A percentile compares a stretch with the other conserved stretches of the same genome.
These are phyloP conservation scores for Tetrahymena elliotti DNA, from an alignment of 73 alveolate genomes.

Conservation along the genomic window DNA sequence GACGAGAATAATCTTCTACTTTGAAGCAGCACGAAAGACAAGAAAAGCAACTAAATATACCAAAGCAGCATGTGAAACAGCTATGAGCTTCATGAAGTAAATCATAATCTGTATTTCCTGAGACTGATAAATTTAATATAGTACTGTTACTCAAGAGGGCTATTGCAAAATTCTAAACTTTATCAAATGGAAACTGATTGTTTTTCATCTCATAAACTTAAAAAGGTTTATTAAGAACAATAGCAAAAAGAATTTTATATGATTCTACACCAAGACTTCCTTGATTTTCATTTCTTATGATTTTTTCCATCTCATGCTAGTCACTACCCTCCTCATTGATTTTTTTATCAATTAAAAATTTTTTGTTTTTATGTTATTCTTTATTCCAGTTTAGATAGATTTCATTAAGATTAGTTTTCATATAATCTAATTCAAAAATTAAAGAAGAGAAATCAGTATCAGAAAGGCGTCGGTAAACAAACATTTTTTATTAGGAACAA, in stretches of 20 bases:
- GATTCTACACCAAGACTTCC: background rate
- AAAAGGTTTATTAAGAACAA: background rate
- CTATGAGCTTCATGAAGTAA: background rate
- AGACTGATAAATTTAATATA: background rate
- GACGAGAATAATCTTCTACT: background rate
- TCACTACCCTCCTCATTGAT: background rate
- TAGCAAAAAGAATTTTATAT: background rate
- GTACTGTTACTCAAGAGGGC: background rate
- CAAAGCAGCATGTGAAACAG: background rate
- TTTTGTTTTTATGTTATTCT: background rate
- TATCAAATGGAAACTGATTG: background rate
- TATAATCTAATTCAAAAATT: background rate
- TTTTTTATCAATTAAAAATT: too few species aligned
- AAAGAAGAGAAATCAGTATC: background rate
- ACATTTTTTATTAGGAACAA: background rate
- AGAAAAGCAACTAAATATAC: background rate
- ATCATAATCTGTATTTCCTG: background rate
- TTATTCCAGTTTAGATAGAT: background rate
- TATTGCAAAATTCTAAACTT: background rate
- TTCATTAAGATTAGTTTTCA: background rate
- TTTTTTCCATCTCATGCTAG: background rate
- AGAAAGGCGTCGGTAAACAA: background rate
- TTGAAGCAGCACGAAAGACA: background rate
- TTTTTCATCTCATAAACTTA: background rate
- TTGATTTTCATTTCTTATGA: background rate